phyloP scores from a whole-genome alignment of 2,329 filamentous ascomycete species.

The Colletotrichum sansevieriae region DNA sequence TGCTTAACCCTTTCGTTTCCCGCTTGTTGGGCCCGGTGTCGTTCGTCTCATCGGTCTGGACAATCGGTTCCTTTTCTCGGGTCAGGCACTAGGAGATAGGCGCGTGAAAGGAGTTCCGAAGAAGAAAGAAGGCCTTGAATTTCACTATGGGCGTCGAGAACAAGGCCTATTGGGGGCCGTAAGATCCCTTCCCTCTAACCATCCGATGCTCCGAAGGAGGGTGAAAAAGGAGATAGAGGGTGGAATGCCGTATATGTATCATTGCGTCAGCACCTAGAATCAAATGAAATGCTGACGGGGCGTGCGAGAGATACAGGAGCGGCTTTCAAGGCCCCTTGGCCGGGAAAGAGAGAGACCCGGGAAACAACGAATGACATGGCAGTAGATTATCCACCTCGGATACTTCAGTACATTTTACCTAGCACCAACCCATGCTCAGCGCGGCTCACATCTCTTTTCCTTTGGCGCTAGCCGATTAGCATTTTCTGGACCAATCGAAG shows the following conservation, averaged over 20 bases:
- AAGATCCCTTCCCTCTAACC: not conserved
- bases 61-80: too few species aligned
- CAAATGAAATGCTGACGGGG: not conserved
- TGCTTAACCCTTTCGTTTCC: constrained; percentile 1
- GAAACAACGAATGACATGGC: not conserved
- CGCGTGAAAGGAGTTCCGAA: too few species aligned
- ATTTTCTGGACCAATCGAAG: not conserved
- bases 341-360: not conserved
- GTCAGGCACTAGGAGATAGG: too few species aligned
- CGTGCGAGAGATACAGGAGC: not conserved
- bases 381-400: too few species aligned
- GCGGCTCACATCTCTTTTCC: constrained; percentile 3
- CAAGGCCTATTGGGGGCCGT: not conserved
- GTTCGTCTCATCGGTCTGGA: not conserved
- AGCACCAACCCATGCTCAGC: too few species aligned
- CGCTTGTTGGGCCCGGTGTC: not conserved
- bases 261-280: constrained; percentile 16
- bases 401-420: too few species aligned
- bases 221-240: not conserved
- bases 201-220: not conserved
- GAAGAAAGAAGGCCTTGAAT: too few species aligned
- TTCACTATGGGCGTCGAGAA: too few species aligned
- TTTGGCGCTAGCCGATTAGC: not conserved
- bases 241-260: not conserved
- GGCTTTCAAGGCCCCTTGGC: not conserved